A percentile compares a stretch with the other conserved stretches of the same genome.
Conservation (phyloP, 73 alveolate species). For the Uronychia setigera region DNA sequence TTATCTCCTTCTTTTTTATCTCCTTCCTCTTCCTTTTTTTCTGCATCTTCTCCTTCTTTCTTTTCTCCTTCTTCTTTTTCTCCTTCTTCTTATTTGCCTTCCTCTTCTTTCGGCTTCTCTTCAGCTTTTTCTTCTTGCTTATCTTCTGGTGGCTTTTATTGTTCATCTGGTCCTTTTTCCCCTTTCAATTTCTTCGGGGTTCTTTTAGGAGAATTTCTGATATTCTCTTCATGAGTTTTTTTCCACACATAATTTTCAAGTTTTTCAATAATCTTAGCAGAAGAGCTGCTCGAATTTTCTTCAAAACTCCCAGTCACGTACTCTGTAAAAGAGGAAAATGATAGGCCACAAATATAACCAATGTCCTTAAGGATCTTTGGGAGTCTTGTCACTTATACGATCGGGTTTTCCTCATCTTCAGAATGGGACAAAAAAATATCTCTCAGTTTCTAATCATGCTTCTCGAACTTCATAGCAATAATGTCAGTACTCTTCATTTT, state of each 20-base stretch:
- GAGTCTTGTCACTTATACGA: neutral
- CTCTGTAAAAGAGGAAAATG: constrained; percentile 1
- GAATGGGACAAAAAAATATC: constrained; percentile 17
- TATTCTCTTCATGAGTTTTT: neutral
- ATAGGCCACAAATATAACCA: constrained; percentile 9
- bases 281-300: neutral
- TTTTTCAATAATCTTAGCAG: neutral
- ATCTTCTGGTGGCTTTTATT: neutral
- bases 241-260: neutral
- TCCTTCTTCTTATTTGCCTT: neutral
- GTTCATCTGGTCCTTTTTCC: neutral
- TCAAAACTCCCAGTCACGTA: constrained; percentile 6
- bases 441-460: constrained; percentile 8
- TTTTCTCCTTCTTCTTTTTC: neutral
- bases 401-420: constrained; percentile 4
- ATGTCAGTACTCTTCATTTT: constrained; percentile 12
- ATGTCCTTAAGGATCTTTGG: constrained; percentile 10
- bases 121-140: neutral
- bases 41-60: neutral
- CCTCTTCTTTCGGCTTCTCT: neutral
- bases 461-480: constrained; percentile 6
- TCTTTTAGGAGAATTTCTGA: neutral
- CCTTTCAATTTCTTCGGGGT: neutral
- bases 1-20: neutral
- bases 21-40: neutral